Evolutionary conservation across 768 basidiomycete genomes (phyloP).

Genomic region (Coprinopsis cinerea): DNA sequence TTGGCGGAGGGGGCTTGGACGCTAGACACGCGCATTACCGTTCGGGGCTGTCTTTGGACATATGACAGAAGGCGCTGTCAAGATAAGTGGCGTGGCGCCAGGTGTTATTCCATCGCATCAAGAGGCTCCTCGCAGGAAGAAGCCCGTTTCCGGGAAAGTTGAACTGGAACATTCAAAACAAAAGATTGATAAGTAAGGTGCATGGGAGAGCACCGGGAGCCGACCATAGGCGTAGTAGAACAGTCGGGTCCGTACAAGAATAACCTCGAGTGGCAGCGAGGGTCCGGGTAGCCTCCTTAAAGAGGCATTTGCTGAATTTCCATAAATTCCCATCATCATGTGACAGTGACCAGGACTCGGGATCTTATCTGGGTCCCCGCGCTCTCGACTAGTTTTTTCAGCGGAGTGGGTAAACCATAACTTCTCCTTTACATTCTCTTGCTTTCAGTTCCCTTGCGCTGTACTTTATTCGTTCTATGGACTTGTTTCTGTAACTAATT

Average conservation of each 20-base stretch:
- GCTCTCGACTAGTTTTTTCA: background rate
- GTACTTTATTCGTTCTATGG: constrained; percentile 17
- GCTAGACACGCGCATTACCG: no score
- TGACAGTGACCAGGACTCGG: background rate
- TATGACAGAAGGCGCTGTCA: background rate
- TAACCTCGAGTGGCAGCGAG: no score
- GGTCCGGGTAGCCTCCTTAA: no score
- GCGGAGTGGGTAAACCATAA: no score
- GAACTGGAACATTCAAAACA: no score
- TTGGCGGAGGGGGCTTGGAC: no score
- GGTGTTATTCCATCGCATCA: no score
- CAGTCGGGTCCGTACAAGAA: no score
- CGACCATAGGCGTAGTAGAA: no score
- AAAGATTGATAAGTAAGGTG: background rate
- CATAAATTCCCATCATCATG: no score
- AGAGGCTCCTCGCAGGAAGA: no score
- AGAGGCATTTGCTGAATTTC: no score
- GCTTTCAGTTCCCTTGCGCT: constrained; percentile 4
- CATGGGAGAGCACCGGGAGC: background rate
- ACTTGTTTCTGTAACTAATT: constrained; percentile 9
- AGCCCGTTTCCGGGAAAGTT: background rate
- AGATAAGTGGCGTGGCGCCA: background rate
- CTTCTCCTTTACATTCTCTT: constrained; percentile 6
- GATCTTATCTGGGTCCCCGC: background rate
- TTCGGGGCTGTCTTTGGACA: background rate